Base-by-base conservation (phyloP, 306 rosid species). In the Cucurbita pepo region DNA sequence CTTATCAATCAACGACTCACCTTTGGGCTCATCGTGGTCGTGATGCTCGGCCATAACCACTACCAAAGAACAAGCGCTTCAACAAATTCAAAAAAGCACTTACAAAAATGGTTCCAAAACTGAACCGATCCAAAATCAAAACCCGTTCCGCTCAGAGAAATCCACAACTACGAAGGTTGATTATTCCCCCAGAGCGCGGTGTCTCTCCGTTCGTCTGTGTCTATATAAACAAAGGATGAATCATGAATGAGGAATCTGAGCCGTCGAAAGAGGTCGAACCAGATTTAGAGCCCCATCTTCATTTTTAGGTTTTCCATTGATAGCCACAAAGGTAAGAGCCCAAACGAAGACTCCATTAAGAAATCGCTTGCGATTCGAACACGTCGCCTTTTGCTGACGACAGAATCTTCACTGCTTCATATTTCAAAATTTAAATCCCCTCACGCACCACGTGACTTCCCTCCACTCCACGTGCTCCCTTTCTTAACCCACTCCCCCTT, bases 1-100 rank as follows among this genome's bases (percentile, higher is more conserved):
- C 88, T 86, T 94, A 10, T 91, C 95, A 84, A 81, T 7, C 77
- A 85, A 6, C 0, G 93, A 84, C 59, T 89, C 92, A 73, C 47
- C 80, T 82, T 87, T 86, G 10, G 76, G 21, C 30, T 82, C 86
- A 7, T 85, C 87, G 73, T 67, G 72, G 19, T 67, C 89, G 75
- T 80, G 85, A 64, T 81, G 86, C 7, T 82, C 81, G 61, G 77
- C 81, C 74, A 89, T 92, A 13, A 87, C 87, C 87, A 83, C 82
- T 87, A 85, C 81, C 56, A 40, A 21, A n/a, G 14, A 25, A 10
- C 45, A 9, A 30, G 34, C 34, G 2, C 54, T 50, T 50, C 18
- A n/a, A 47, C 40, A 19, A 56, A 61, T 60, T 14, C 76, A n/a
- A 78, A 71, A 22, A 79, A 71, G 19, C 56, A 50, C 18, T 50